Evolutionary conservation across 2,329 filamentous ascomycete species (phyloP), one percentile per base, ranked within the genome.

Genomic region (Corniculantispora saksenae): DNA sequence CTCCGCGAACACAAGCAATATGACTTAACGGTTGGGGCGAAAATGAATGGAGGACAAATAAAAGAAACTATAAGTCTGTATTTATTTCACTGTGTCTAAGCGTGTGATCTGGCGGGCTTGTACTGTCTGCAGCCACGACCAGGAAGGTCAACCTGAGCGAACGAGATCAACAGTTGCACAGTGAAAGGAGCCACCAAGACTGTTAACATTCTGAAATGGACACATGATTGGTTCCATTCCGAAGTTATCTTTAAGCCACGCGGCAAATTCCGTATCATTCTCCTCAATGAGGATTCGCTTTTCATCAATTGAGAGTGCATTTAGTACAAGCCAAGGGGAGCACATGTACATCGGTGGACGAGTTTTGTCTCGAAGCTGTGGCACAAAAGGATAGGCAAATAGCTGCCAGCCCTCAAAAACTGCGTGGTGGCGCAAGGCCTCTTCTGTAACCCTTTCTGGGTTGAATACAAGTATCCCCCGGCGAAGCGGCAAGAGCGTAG

Each of bases 131-230:
- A 53, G 25, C 32, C 50, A 8, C 32, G 32, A 32, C 32, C 10
- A 10, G 10, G 32, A 55, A 27, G 13, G 19, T 21, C 12, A 35
- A 10, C 21, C 32, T 19, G 32, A 55, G 19, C 51, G 51, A 19
- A 65, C 59, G 17, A 70, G 65, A 53, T 68, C 66, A 5, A 68
- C 65, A 19, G 72, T 76, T 9, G 73, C 72, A 61, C 73, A 75
- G 60, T 75, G 74, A 50, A 75, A 75, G 7, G 73, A 75, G 0
- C 74, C 74, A 1, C 74, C 74, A 47, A 77, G 69, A 60, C 72
- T 72, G 43, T 74, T 72, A 1, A 76, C 73, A 67, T 76, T 70
- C 56, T 68, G 64, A 54, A 77, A 76, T 7, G 74, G 74, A 23
- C 63, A 45, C 64, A 66, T 38, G 47, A 69, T 68, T 0, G 66